phyloP scores from a whole-genome alignment of 2,329 filamentous ascomycete species.

The Fusarium nodosum region DNA sequence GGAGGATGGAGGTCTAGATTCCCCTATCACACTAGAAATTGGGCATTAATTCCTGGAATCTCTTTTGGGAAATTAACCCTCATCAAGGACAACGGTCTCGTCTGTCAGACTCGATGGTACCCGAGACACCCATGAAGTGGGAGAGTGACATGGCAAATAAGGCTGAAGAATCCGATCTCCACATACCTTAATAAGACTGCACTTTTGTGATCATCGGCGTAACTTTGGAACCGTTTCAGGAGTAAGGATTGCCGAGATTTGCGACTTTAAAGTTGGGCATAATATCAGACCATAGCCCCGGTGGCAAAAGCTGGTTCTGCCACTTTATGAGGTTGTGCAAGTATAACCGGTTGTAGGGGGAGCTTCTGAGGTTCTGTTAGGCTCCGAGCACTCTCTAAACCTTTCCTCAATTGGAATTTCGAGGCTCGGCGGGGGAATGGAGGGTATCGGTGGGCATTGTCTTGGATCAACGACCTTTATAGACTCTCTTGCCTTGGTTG shows the following conservation, averaged over 20 bases:
- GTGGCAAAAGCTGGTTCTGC: neutral
- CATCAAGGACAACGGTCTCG: neutral
- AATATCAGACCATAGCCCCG: neutral
- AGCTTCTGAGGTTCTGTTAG: neutral
- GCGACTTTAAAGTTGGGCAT: neutral
- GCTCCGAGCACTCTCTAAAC: neutral
- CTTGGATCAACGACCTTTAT: neutral
- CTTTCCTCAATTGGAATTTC: neutral
- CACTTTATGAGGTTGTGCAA: neutral
- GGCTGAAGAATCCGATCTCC: neutral
- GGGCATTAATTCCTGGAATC: constrained; percentile 10
- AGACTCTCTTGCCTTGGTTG: neutral
- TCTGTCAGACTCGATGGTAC: neutral
- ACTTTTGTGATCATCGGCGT: neutral
- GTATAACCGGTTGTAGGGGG: neutral
- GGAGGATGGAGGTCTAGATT: neutral
- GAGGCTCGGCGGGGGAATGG: neutral
- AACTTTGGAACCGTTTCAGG: neutral
- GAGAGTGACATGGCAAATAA: neutral
- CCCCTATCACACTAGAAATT: neutral
- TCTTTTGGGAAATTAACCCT: neutral
- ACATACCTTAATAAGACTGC: neutral
- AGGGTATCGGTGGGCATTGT: neutral
- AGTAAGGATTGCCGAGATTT: neutral
- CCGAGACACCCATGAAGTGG: neutral